Base-by-base conservation (phyloP, 306 rosid species). In the Macrotyloma uniflorum region DNA sequence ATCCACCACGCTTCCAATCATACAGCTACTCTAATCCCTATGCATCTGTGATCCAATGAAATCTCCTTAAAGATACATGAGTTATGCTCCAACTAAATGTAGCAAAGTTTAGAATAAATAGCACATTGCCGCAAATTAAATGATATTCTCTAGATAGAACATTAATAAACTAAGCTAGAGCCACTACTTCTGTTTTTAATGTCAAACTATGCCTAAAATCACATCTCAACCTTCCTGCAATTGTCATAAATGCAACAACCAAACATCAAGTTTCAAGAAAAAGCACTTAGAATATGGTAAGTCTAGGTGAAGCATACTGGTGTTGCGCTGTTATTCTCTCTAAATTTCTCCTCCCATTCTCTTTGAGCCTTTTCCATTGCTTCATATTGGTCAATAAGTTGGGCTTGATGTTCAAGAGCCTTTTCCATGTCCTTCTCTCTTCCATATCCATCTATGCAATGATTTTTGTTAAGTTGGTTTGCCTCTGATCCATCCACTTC, bases 331-430 rank as follows among this genome's bases (percentile, higher is more conserved):
- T 87, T 89, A 87, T 92, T 91, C 85, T 92, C 98, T 91, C 92
- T 88, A 81, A 80, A 92, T 86, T 89, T 95, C 87, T 95, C 97
- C 85, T 95, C 98, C 98, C 98, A 92, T 61, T 91, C 92, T 67
- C 92, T 88, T 84, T 95, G 98, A 82, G 90, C 95, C 82, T 89
- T 87, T 70, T 92, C 98, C 98, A 95, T 88, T 80, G 90, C 96
- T 89, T 89, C 96, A 85, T 89, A 88, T 70, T 38, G 89, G 55
- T 86, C 95, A 82, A 95, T 87, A 59, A 91, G 98, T 79, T 87
- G 89, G 28, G 90, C 93, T 67, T 85, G 98, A 72, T 83, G 88
- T 81, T 92, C 84, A 70, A 95, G 87, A 67, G 98, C 93, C 82
- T 88, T 85, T 74, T 89, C 90, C 96, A 92, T 92, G 85, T 85